Conservation (phyloP, 495 filamentous ascomycete species). For the Delitschia confertaspora region DNA sequence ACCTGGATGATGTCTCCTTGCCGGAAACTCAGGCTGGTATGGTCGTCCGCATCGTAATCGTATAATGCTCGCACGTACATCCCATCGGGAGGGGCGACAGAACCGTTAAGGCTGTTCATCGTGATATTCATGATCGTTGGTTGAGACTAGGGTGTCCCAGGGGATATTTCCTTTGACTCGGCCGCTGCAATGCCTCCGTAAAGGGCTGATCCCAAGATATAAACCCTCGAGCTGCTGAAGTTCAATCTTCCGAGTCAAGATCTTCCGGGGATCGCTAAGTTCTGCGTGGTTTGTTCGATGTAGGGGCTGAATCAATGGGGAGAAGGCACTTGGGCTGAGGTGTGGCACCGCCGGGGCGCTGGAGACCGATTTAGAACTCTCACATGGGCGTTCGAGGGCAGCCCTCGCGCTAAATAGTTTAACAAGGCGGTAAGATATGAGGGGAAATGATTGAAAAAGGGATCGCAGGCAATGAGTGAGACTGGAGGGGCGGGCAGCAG, state of each 20-base stretch:
- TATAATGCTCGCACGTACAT: conserved; percentile 94
- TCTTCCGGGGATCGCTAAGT: conserved; percentile 1
- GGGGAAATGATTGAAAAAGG: background rate
- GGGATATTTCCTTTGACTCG: conserved; percentile 14
- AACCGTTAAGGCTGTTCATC: conserved; percentile 65
- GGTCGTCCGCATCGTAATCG: conserved; percentile 94
- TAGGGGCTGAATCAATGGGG: conserved; percentile 1
- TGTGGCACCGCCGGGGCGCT: conserved; percentile 24
- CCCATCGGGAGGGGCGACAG: conserved; percentile 58
- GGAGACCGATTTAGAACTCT: conserved; percentile 17
- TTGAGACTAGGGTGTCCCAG: background rate
- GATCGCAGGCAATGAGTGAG: conserved; percentile 1
- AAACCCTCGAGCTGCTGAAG: too few relatives aligned
- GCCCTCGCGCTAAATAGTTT: conserved; percentile 8
- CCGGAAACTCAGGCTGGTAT: conserved; percentile 90
- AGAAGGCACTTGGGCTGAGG: conserved; percentile 23
- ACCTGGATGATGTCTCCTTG: conserved; percentile 96
- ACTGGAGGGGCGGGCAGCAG: too few relatives aligned
- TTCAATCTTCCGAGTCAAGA: too few relatives aligned
- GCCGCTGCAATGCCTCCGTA: too few relatives aligned
- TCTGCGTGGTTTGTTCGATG: conserved; percentile 18
- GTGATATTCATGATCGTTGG: conserved; percentile 1
- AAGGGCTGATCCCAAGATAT: too few relatives aligned
- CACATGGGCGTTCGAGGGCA: conserved; percentile 18
- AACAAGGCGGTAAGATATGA: background rate